A percentile compares a stretch with the other conserved stretches of the same genome.
Conservation (phyloP, 2,329 filamentous ascomycete species). For the Fonsecaea nubica region DNA sequence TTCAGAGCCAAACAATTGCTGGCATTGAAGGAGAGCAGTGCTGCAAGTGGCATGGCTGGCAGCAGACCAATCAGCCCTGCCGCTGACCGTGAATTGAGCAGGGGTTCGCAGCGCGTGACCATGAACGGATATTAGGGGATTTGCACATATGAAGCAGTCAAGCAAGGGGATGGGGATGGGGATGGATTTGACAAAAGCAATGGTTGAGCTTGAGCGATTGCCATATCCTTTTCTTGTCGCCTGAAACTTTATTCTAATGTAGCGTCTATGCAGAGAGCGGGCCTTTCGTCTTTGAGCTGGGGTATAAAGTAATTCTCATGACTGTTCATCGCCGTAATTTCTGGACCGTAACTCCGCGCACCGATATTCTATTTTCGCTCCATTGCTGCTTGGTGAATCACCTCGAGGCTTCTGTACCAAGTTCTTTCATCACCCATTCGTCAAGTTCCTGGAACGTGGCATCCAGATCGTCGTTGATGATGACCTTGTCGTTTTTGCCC, state of each 20-base stretch:
- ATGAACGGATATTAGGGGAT: constrained; percentile 89
- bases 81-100: constrained; percentile 93
- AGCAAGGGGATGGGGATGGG: constrained; percentile 16
- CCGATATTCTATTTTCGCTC: background rate
- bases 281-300: constrained; percentile 36
- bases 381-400: constrained; percentile 1
- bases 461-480: constrained; percentile 71
- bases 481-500: constrained; percentile 69
- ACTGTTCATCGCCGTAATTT: constrained; percentile 18
- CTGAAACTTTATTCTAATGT: constrained; percentile 32
- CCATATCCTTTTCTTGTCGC: constrained; percentile 29
- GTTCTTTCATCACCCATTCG: constrained; percentile 55
- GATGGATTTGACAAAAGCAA: constrained; percentile 32
- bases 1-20: constrained; percentile 99
- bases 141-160: constrained; percentile 13
- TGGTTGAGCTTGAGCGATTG: constrained; percentile 31
- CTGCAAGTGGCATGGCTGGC: constrained; percentile 71
- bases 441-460: constrained; percentile 62
- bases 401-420: constrained; percentile 14
- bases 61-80: constrained; percentile 95
- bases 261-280: constrained; percentile 39
- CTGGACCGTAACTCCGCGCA: constrained; percentile 7
- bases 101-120: constrained; percentile 94
- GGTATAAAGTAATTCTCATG: constrained; percentile 35
- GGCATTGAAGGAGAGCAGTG: constrained; percentile 96